phyloP scores from a whole-genome alignment of 441 rosid genomes.

The Euphorbia schlechtendalii region DNA sequence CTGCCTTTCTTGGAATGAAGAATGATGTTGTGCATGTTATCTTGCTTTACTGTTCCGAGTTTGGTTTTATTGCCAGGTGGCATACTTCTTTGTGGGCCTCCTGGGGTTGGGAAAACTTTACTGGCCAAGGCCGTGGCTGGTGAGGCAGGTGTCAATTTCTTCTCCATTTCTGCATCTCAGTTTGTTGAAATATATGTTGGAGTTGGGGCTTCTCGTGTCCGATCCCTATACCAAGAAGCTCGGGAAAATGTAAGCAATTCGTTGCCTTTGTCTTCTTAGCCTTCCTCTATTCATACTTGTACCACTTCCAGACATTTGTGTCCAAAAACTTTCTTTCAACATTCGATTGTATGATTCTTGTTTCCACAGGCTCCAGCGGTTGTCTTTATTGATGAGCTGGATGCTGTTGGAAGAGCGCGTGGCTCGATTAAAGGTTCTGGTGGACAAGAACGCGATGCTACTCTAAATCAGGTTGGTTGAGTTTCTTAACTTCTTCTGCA shows the following conservation, averaged over 20 bases:
- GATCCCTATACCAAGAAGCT: constrained; percentile 92
- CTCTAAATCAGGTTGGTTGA: constrained; percentile 75
- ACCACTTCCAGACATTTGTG: neutral
- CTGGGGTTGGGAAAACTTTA: constrained; percentile 92
- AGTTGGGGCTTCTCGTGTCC: constrained; percentile 95
- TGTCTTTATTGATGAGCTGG: constrained; percentile 88
- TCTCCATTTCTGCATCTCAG: constrained; percentile 93
- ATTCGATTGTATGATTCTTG: constrained; percentile 5
- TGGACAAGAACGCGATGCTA: constrained; percentile 97
- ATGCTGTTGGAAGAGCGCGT: constrained; percentile 97
- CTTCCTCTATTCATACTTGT: neutral
- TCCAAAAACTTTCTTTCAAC: neutral
- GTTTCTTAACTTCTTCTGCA: constrained; percentile 2
- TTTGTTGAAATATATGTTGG: constrained; percentile 97
- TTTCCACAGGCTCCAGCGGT: constrained; percentile 77
- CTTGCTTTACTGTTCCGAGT: constrained; percentile 10
- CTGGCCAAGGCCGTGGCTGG: constrained; percentile 98
- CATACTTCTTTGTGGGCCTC: constrained; percentile 93
- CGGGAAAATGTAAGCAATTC: constrained; percentile 67
- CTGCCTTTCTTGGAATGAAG: neutral
- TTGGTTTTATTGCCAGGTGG: constrained; percentile 53
- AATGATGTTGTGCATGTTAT: neutral
- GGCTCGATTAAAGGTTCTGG: constrained; percentile 94
- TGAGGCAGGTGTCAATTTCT: constrained; percentile 96
- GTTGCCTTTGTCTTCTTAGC: constrained; percentile 19